Evolutionary conservation across 2,329 filamentous ascomycete species (phyloP), one percentile per base, ranked within the genome.

Genomic region (Cytospora chrysosperma): DNA sequence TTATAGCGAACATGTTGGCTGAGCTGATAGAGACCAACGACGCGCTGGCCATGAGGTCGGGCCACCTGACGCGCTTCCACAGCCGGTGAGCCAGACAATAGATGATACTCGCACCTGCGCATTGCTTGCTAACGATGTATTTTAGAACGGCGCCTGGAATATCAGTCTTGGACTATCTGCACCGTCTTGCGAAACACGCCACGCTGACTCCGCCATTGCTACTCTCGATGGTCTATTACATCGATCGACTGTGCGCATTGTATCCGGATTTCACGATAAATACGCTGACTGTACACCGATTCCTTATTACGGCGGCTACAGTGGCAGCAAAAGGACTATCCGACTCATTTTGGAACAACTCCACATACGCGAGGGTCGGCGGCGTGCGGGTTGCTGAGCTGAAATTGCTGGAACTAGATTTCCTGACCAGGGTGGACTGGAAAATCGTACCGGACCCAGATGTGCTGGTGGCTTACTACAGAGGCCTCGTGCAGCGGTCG

Each of bases 221-320:
- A n/a, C 85, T 99, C 40, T 95, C 93, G 70, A 98, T 99, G 92
- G 95, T 99, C 63, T 99, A 96, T 74, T 99, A 98, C 72, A 98
- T 99, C 71, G 95, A 99, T 77, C 89, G 93, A 34, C 84, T 99
- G 26, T 99, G 94, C 76, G 89, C 91, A 13, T 82, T 96, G 64
- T 99, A 97, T 74, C 90, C 92, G 3, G 91, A 94, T 54, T 99
- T 99, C 75, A 97, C 93, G 30, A 96, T 99, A 70, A 97, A 93
- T 74, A 97, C 92, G 54, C 82, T 99, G 24, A 99, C 95, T 0
- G 94, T 99, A 3, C 95, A 99, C 78, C 93, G 95, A 10, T 99
- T 98, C 72, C 84, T 99, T 12, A 99, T 99, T 69, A 95, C 94
- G 1, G 93, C 93, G 24, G 94, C 93, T 12, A 97, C 95, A 0